Conservation (phyloP, 1,139 yeast genomes). For the Taphrina communis region DNA sequence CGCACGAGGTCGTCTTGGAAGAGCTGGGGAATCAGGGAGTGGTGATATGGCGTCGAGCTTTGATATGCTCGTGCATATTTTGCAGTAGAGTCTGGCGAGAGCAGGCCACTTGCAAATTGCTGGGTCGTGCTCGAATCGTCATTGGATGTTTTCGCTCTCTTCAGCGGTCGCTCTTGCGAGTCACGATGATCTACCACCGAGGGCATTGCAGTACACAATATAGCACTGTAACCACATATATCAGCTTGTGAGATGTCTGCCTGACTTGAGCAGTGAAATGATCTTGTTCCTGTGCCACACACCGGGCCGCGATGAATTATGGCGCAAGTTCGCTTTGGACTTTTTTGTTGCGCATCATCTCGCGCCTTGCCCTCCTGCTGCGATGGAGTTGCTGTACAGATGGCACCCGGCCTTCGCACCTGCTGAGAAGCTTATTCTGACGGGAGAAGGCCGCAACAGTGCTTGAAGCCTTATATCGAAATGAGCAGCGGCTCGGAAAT, state of each 20-base stretch:
- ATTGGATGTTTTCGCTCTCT: constrained; percentile 20
- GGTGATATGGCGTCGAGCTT: constrained; percentile 70
- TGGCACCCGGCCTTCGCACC: neutral
- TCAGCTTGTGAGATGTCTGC: neutral
- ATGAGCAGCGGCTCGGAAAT: constrained; percentile 14
- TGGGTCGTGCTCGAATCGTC: neutral
- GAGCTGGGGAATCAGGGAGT: constrained; percentile 81
- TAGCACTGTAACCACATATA: neutral
- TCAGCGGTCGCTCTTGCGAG: constrained; percentile 19
- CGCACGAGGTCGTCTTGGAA: constrained; percentile 78
- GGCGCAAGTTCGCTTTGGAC: constrained; percentile 6
- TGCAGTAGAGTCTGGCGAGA: constrained; percentile 10
- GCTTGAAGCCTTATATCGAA: neutral
- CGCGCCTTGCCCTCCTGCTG: neutral
- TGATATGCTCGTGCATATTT: constrained; percentile 26
- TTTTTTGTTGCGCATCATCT: constrained; percentile 5
- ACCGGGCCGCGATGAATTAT: neutral
- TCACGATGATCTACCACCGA: neutral
- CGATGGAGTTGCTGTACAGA: neutral
- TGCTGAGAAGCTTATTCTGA: no score
- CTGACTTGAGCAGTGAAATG: no score
- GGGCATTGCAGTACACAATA: neutral
- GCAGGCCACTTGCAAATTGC: constrained; percentile 19
- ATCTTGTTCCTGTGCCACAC: neutral
- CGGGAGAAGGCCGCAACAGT: neutral